Conservation (phyloP, 371 early-diverging fungal genomes). For the Apophysomyces trapeziformis region DNA sequence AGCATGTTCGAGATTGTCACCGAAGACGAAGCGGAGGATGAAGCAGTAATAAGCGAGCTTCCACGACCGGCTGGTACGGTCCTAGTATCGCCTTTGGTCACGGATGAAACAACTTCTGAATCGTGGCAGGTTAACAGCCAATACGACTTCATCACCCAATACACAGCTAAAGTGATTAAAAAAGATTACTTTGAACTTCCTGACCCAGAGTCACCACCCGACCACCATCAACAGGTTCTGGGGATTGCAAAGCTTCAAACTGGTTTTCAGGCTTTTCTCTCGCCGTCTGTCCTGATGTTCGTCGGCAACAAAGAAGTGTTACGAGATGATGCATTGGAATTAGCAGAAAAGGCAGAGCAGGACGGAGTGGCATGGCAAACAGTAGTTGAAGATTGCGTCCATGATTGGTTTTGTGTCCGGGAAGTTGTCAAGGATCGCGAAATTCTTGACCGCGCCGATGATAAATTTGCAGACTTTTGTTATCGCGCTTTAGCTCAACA, state of each 20-base stretch:
- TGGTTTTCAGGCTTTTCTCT: slow-evolving; percentile 40
- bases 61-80: slow-evolving; percentile 48
- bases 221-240: slow-evolving; percentile 29
- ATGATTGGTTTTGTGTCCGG: slow-evolving; percentile 53
- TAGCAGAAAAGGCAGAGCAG: slow-evolving; percentile 41
- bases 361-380: slow-evolving; percentile 43
- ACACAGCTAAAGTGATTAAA: slow-evolving; percentile 45
- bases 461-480: slow-evolving; percentile 41
- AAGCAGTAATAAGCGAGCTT: slow-evolving; percentile 29
- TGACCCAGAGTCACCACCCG: slow-evolving; percentile 27
- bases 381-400: slow-evolving; percentile 44
- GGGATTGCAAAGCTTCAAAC: slow-evolving; percentile 44
- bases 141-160: slow-evolving; percentile 45
- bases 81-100: slow-evolving; percentile 44
- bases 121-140: slow-evolving; percentile 47
- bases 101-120: slow-evolving; percentile 42
- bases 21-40: slow-evolving; percentile 25
- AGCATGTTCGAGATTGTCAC: slow-evolving; percentile 49
- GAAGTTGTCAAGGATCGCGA: slow-evolving; percentile 49
- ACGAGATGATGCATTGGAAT: slow-evolving; percentile 43
- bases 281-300: slow-evolving; percentile 39
- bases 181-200: slow-evolving; percentile 44
- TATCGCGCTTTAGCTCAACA: slow-evolving; percentile 30
- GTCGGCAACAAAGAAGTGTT: slow-evolving; percentile 45
- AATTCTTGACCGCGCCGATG: slow-evolving; percentile 36